A percentile compares a stretch with the other conserved stretches of the same genome.
Evolutionary conservation across 495 filamentous ascomycete species (phyloP).

Genomic region (Neurospora sp.): DNA sequence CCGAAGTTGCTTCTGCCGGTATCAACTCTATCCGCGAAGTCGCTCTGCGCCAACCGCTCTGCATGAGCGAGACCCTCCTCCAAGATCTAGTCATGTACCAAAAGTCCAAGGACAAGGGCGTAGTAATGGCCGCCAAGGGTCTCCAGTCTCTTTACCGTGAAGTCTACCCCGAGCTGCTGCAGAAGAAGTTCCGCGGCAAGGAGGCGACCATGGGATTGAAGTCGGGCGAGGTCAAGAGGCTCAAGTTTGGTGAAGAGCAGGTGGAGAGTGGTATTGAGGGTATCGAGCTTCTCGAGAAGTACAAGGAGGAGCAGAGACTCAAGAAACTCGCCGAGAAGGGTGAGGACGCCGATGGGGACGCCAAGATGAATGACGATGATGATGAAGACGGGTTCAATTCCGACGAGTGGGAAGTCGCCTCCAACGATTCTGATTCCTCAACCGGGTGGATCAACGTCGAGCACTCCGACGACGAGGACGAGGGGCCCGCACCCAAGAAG

Average conservation of each 20-base stretch:
- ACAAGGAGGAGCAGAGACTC: conserved; percentile 81
- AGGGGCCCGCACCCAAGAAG: conserved; percentile 49
- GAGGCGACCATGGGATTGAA: conserved; percentile 77
- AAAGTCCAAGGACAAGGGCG: conserved; percentile 95
- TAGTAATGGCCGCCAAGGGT: conserved; percentile 93
- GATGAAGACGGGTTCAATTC: conserved; percentile 62
- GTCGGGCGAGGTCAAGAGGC: conserved; percentile 56
- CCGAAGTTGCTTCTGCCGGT: conserved; percentile 85
- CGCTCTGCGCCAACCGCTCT: conserved; percentile 81
- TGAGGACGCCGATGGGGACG: conserved; percentile 24
- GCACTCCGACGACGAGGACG: conserved; percentile 66
- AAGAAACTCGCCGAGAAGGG: conserved; percentile 56
- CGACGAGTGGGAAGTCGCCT: conserved; percentile 78
- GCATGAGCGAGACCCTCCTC: conserved; percentile 90
- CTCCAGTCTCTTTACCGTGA: conserved; percentile 85
- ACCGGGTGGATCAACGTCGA: conserved; percentile 82
- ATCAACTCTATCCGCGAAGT: conserved; percentile 93
- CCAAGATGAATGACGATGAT: conserved; percentile 28
- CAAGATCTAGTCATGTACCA: conserved; percentile 95
- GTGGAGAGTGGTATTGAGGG: conserved; percentile 80
- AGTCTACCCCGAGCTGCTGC: conserved; percentile 78
- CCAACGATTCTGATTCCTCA: conserved; percentile 65
- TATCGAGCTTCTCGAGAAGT: conserved; percentile 80
- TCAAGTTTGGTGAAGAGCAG: conserved; percentile 65
- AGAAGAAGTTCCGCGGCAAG: conserved; percentile 85